Conservation (phyloP, 2,329 filamentous ascomycete species). For the Xylogone sp. region DNA sequence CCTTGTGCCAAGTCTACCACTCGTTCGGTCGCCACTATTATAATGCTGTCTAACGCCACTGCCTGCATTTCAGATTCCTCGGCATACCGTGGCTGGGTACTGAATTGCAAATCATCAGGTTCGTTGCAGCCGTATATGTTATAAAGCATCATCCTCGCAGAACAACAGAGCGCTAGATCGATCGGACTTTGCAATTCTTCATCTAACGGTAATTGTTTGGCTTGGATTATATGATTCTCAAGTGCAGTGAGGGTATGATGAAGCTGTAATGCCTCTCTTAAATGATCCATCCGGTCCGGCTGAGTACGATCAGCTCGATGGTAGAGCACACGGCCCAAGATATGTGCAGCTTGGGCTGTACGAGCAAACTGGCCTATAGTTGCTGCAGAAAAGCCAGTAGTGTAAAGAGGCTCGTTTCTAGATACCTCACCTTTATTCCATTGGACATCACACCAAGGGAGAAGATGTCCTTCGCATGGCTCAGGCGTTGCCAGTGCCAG, state of each 20-base stretch:
- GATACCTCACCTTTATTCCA: neutral
- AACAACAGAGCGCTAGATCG: conserved; percentile 4
- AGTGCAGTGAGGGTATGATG: neutral
- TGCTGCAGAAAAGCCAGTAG: neutral
- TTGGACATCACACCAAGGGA: neutral
- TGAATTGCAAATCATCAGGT: neutral
- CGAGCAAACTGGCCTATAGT: neutral
- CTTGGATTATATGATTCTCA: neutral
- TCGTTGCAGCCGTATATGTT: conserved; percentile 7
- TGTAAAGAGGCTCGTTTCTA: neutral
- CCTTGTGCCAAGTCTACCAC: neutral
- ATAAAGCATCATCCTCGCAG: conserved; percentile 4
- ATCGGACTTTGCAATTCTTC: neutral
- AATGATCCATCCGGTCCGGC: neutral
- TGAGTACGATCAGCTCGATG: neutral
- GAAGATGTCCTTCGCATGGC: neutral
- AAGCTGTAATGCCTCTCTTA: neutral
- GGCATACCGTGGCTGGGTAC: neutral
- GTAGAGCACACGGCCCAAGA: neutral
- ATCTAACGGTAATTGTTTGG: neutral
- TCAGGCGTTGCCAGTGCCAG: neutral
- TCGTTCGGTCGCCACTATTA: neutral
- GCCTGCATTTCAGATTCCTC: conserved; percentile 8
- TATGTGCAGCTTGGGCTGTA: neutral
- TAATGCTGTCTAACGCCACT: neutral